These are phyloP conservation scores for Neonectria faginata DNA, from an alignment of 2,329 filamentous ascomycete species.

Conservation along the genomic window DNA sequence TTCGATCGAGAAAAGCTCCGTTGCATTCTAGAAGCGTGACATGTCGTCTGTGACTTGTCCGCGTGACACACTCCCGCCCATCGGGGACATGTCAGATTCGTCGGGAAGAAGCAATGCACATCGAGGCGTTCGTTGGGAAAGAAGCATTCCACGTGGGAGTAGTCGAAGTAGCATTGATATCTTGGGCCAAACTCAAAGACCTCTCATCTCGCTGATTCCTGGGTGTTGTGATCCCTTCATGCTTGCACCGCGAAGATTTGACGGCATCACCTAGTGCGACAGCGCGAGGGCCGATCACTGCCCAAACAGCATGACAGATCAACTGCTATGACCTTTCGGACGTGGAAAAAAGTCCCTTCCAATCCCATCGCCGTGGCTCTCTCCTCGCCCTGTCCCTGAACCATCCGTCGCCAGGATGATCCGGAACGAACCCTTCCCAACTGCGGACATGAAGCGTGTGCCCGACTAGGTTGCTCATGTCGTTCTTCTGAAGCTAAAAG, in stretches of 20 bases:
- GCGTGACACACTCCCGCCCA: neutral
- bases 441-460: neutral
- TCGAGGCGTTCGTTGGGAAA: neutral
- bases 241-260: neutral
- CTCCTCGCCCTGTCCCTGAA: neutral
- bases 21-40: no score
- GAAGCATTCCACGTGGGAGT: neutral
- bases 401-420: neutral
- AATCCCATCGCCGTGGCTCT: neutral
- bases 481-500: no score
- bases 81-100: neutral
- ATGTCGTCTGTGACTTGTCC: neutral
- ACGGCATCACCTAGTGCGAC: conserved; percentile 15
- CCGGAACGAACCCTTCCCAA: neutral
- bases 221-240: conserved; percentile 3
- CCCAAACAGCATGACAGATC: conserved; percentile 16
- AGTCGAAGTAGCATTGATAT: no score
- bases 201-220: neutral
- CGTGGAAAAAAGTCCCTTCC: conserved; percentile 6
- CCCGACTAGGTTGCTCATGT: neutral
- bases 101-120: conserved; percentile 3
- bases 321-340: neutral
- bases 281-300: conserved; percentile 23
- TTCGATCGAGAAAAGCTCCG: neutral
- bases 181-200: no score